Base-by-base conservation (phyloP, 2,329 filamentous ascomycete genomes). In the Beauveria scarabaeidicola region DNA sequence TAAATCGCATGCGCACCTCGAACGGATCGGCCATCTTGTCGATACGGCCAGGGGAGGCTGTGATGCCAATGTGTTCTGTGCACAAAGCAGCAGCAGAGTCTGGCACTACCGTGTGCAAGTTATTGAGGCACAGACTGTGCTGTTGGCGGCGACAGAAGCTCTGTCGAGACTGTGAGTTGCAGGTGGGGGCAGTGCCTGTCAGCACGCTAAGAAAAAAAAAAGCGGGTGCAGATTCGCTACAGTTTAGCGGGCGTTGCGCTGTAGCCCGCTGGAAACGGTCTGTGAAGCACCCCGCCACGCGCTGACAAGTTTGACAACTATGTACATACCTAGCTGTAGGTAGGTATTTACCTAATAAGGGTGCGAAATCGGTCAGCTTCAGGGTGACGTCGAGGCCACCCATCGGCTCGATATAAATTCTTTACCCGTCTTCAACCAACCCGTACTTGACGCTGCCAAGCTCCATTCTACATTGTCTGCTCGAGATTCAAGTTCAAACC, bases 1-100 rank as follows among this genome's bases (percentile, higher is more conserved):
- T 97, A 79, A 99, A 99, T 75, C 91, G 91, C 84, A 99, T 92
- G 70, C 94, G 92, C 67, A 97, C 93, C 78, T 97, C 94, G 74
- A 99, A 99, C 6, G 95, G 94, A 75, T 99, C 92, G 52, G 81
- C 76, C 81, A 84, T 85, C 29, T 59, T 71, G 65, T 23, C 13
- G 53, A 40, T 59, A 19, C 40, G 38, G n/a, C 23, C 27, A 40
- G 50, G n/a, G 13, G n/a, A 25, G n/a, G n/a, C 25, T 44, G 38
- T 36, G 55, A 36, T 58, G 46, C 13, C 17, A 17, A 29, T 40
- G n/a, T 52, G 23, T 46, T 29, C 32, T 19, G 19, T 13, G 23
- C 52, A 41, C 19, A 25, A 13, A 23, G 46, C 29, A 47, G 40
- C 13, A 15, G 21, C 46, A 48, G 51, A 51, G 52, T 48, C 44